Base-by-base conservation (phyloP, 176 grass and related monocot species). In the Raddia distichophylla region DNA sequence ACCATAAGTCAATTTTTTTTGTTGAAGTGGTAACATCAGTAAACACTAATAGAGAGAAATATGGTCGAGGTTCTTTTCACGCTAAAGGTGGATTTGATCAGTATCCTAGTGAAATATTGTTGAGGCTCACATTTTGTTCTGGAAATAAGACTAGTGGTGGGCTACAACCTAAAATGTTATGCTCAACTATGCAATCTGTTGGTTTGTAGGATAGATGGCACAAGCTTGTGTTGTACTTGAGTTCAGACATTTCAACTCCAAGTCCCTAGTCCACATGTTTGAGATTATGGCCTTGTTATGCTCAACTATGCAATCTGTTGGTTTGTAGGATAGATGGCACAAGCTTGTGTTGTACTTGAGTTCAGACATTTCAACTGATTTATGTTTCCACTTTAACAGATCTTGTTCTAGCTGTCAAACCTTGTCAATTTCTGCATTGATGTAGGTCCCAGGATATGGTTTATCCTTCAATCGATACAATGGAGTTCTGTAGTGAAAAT, bases 401-500 rank as follows among this genome's bases (percentile, higher is more conserved):
- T 47, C 57, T 35, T 22, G 18, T 42, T n/a, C 5, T 63, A 82
- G 44, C 34, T 62, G 55, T 78, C 15, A 74, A 73, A 73, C 76
- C 14, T 19, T 83, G 22, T 55, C 5, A 80, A 47, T 5, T 80
- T 76, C 22, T 55, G 42, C 10, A 13, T 75, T 75, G 50, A 69
- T 87, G 61, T 81, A 98, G 95, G 79, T 86, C 80, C 32, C 86
- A 90, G 78, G 88, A 94, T 76, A 91, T 93, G 88, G 84, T 94
- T 37, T 88, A 91, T 89, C 95, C 95, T 77, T 98, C 90, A 33
- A 85, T 94, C 81, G 80, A 87, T 73, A 85, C 87, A 42, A 94
- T 98, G 90, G 92, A 98, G 79, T 94, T 98, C 84, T 89, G 88
- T 64, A 89, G 87, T 73, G 95, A 98, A 84, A 94, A 98, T 74